These are phyloP conservation scores for Anisodus acutangulus DNA, from an alignment of 257 asterid species.

Conservation along the genomic window DNA sequence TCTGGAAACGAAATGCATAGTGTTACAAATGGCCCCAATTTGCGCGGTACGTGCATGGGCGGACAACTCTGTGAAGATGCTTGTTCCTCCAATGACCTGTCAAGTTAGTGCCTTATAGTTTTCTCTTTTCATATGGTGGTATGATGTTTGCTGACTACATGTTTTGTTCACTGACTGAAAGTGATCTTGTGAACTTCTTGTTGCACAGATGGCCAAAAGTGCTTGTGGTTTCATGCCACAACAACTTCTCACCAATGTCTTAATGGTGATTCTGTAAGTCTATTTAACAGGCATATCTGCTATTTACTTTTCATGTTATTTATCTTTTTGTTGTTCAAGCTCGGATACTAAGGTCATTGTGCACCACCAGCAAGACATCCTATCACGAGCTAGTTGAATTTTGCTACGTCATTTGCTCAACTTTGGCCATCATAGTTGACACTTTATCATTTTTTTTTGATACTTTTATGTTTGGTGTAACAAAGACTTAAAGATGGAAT, in stretches of 20 bases:
- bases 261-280: slow-evolving; percentile 16
- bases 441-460: neutral
- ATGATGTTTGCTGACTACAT: neutral
- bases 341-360: slow-evolving; percentile 15
- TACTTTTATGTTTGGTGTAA: neutral
- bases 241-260: slow-evolving; percentile 25
- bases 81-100: slow-evolving; percentile 22
- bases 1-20: slow-evolving; percentile 48
- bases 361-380: slow-evolving; percentile 1
- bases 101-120: slow-evolving; percentile 30
- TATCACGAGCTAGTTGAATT: neutral
- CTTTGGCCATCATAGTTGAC: neutral
- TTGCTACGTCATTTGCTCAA: neutral
- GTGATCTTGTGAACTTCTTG: neutral
- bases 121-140: slow-evolving; percentile 11
- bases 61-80: slow-evolving; percentile 4
- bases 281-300: slow-evolving; percentile 21
- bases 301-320: neutral
- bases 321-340: neutral
- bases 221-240: slow-evolving; percentile 4
- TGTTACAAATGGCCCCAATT: slow-evolving; percentile 41
- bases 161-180: slow-evolving; percentile 15
- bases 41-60: slow-evolving; percentile 29
- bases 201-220: slow-evolving; percentile 6
- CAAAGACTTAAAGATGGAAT: too few species aligned